Evolutionary conservation across 495 filamentous ascomycete species (phyloP).

Genomic region (Penicillium macrosclerotiorum): DNA sequence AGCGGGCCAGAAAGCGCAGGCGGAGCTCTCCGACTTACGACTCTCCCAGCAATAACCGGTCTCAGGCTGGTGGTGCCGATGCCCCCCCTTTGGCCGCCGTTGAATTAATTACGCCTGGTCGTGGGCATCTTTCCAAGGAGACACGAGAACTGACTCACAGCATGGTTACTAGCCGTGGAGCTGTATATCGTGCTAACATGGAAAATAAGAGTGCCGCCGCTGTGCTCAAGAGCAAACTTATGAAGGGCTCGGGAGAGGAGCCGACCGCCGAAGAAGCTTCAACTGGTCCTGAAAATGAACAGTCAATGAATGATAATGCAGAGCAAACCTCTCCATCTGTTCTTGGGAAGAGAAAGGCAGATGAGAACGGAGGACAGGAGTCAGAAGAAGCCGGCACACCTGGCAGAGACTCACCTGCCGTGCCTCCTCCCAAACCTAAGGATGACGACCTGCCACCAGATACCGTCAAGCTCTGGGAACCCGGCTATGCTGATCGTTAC

Average conservation of each 20-base stretch:
- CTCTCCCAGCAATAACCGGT: conserved; percentile 22
- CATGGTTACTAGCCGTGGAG: conserved; percentile 78
- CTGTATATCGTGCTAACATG: conserved; percentile 71
- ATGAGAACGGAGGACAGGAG: conserved; percentile 41
- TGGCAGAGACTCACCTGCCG: conserved; percentile 49
- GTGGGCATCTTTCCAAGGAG: conserved; percentile 59
- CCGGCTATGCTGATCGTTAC: conserved; percentile 91
- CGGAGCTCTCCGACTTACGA: conserved; percentile 49
- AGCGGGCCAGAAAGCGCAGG: conserved; percentile 43
- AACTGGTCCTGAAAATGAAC: conserved; percentile 11
- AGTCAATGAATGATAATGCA: conserved; percentile 19
- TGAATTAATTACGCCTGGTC: conserved; percentile 58
- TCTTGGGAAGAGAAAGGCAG: conserved; percentile 61
- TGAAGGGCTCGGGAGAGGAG: conserved; percentile 40
- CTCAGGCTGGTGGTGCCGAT: conserved; percentile 34
- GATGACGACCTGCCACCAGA: conserved; percentile 67
- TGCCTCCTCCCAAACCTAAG: conserved; percentile 37
- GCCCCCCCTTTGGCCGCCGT: conserved; percentile 41
- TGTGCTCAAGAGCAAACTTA: conserved; percentile 77
- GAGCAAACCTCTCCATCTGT: conserved; percentile 42
- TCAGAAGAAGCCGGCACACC: conserved; percentile 57
- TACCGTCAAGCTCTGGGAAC: conserved; percentile 88
- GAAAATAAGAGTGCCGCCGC: conserved; percentile 95
- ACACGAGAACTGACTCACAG: conserved; percentile 72
- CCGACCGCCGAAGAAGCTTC: conserved; percentile 18